Base-by-base conservation (phyloP, 192 early-diverging fungal species). In the Diversispora epigaea region DNA sequence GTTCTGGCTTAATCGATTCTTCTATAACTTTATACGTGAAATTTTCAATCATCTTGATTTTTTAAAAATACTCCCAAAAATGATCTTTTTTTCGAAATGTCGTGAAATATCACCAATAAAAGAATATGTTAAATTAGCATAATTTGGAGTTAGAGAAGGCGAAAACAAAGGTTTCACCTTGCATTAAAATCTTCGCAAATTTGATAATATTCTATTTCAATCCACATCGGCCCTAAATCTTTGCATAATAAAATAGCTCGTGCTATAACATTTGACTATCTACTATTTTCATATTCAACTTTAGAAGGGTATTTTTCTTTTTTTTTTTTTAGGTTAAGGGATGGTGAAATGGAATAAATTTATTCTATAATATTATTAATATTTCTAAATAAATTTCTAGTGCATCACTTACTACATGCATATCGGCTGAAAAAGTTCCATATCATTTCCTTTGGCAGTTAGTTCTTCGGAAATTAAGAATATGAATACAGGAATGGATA, bases 111-210 rank as follows among this genome's bases (percentile, higher is more conserved):
- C 25, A 32, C 25, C 25, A 32, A 32, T 32, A 32, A 32, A 0
- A 32, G 25, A 32, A 32, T 32, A 32, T 32, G 25, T n/a, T n/a
- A n/a, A n/a, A n/a, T n/a, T n/a, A 40, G 15, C 50, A 46, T 49
- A 70, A 70, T 70, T 22, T 21, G 47, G n/a, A n/a, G 22, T 22
- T 22, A 49, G 68, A 19, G 8, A 54, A 39, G 68, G 68, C 3
- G 68, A 70, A 55, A 17, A 54, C 54, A 0, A 70, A 15, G 8
- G 54, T 9, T 39, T 46, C 47, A 0, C 68, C 68, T 22, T 70
- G 68, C 68, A 40, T 70, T 70, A 10, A 70, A 46, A 70, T 70
- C 68, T 19, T 70, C 32, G 45, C 47, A 50, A 19, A 70, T 70
- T 55, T 70, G n/a, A 7, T 67, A 17, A 70, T 70, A 70, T 0